Percentiles rank a stretch among this genome's conserved stretches.
Conservation (phyloP, 2,329 filamentous ascomycete genomes). For the Neopestalotiopsis sp. region DNA sequence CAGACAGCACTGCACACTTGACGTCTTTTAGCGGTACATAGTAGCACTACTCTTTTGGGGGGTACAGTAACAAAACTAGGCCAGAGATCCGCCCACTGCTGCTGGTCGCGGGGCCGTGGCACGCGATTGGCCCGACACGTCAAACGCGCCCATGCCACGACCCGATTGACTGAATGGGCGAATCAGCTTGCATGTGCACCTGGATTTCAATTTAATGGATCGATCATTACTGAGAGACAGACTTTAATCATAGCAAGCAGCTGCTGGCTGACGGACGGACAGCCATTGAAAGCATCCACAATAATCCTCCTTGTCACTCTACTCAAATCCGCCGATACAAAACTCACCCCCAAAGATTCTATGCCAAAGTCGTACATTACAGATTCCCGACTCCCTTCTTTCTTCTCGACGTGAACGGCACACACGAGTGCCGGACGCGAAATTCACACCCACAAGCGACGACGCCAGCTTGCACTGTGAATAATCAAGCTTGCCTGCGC, state of each 20-base stretch:
- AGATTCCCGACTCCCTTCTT: neutral
- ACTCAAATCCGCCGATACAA: neutral
- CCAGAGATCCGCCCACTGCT: neutral
- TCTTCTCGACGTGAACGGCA: neutral
- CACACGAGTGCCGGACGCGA: neutral
- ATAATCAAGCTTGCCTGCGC: neutral
- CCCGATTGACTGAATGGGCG: neutral
- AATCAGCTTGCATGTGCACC: neutral
- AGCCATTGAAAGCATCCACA: neutral
- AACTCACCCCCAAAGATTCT: neutral
- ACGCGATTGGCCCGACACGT: slow-evolving; percentile 11
- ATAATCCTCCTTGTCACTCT: neutral
- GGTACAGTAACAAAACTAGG: neutral
- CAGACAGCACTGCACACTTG: too few species aligned
- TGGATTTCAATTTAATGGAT: slow-evolving; percentile 9
- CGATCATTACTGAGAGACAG: neutral
- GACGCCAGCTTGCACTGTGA: neutral
- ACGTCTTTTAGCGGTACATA: too few species aligned
- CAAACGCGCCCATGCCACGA: slow-evolving; percentile 8
- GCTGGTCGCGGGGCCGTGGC: neutral
- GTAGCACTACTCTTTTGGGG: neutral
- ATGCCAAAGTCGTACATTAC: neutral
- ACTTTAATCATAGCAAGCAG: neutral
- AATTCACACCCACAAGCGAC: too few species aligned
- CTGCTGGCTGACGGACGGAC: neutral